These are phyloP conservation scores for Syzygium grande DNA, from an alignment of 345 rosid species.

Conservation along the genomic window DNA sequence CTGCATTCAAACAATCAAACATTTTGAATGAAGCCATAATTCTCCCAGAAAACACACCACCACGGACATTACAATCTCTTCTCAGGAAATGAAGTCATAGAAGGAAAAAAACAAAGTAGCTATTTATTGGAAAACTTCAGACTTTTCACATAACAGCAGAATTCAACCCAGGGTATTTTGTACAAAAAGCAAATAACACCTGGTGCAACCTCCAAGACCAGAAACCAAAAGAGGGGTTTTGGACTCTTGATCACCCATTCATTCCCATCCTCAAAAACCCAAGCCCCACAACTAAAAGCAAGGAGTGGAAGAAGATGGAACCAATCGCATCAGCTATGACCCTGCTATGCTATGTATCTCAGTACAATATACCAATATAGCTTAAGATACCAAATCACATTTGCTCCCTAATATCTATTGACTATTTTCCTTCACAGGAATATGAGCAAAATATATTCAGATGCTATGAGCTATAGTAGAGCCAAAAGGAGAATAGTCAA, in stretches of 20 bases:
- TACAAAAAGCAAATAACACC: not conserved
- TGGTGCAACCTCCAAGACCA: not conserved
- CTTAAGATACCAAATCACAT: not conserved
- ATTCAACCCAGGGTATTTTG: not conserved
- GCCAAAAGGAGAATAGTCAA: not conserved
- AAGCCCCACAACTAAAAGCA: not conserved
- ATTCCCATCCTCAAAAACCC: not conserved
- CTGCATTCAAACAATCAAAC: not conserved
- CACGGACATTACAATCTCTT: not conserved
- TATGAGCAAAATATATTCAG: not conserved
- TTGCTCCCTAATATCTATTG: not conserved
- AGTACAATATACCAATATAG: not conserved
- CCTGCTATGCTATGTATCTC: not conserved
- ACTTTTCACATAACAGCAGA: not conserved
- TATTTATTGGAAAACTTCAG: not conserved
- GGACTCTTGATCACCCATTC: not conserved
- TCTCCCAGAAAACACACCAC: not conserved
- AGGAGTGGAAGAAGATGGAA: not conserved
- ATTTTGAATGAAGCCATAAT: not conserved
- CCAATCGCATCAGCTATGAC: not conserved
- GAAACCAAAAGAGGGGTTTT: not conserved
- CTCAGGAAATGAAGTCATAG: not conserved
- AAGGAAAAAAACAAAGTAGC: not conserved
- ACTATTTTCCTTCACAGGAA: not conserved
- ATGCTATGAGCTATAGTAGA: not conserved